These are phyloP conservation scores for Linnemannia schmuckeri DNA, from an alignment of 192 early-diverging fungal species.

Conservation along the genomic window DNA sequence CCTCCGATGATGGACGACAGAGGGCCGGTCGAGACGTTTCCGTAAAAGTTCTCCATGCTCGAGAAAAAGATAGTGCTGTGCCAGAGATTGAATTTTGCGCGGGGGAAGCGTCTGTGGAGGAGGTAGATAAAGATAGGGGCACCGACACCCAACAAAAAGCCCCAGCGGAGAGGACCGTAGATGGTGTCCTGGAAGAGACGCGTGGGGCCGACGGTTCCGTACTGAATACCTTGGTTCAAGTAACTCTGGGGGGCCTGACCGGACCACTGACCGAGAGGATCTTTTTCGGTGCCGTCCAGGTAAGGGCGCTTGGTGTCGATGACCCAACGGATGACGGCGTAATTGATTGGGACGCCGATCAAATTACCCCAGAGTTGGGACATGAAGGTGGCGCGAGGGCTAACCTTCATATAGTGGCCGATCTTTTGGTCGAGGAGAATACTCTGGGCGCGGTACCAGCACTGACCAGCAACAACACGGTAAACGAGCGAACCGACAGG, in stretches of 20 bases:
- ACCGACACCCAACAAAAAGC: slow-evolving; percentile 55
- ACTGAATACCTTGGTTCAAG: slow-evolving; percentile 57
- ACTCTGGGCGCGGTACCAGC: slow-evolving; percentile 61
- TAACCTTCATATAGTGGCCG: slow-evolving; percentile 58
- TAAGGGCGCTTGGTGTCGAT: slow-evolving; percentile 60
- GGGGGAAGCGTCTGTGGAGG: slow-evolving; percentile 59
- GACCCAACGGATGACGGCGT: slow-evolving; percentile 57
- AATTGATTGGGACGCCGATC: slow-evolving; percentile 59
- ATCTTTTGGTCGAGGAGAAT: slow-evolving; percentile 57
- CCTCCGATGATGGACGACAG: slow-evolving; percentile 57
- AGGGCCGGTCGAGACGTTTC: slow-evolving; percentile 59
- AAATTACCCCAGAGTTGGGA: slow-evolving; percentile 61
- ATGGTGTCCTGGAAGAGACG: slow-evolving; percentile 50
- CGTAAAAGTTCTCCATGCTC: slow-evolving; percentile 59
- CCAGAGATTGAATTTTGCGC: slow-evolving; percentile 58
- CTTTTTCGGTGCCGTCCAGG: slow-evolving; percentile 51
- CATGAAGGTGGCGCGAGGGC: slow-evolving; percentile 45
- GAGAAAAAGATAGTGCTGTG: slow-evolving; percentile 61
- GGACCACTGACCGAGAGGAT: slow-evolving; percentile 63
- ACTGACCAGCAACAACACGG: slow-evolving; percentile 57
- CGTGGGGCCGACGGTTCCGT: slow-evolving; percentile 51
- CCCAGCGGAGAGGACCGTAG: slow-evolving; percentile 60
- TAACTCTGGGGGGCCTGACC: slow-evolving; percentile 47
- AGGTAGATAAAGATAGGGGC: slow-evolving; percentile 56
- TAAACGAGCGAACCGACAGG: slow-evolving; percentile 54